Evolutionary conservation across 495 filamentous ascomycete genomes (phyloP), one percentile per base, ranked within the genome.

Genomic region (Neurospora sp.): DNA sequence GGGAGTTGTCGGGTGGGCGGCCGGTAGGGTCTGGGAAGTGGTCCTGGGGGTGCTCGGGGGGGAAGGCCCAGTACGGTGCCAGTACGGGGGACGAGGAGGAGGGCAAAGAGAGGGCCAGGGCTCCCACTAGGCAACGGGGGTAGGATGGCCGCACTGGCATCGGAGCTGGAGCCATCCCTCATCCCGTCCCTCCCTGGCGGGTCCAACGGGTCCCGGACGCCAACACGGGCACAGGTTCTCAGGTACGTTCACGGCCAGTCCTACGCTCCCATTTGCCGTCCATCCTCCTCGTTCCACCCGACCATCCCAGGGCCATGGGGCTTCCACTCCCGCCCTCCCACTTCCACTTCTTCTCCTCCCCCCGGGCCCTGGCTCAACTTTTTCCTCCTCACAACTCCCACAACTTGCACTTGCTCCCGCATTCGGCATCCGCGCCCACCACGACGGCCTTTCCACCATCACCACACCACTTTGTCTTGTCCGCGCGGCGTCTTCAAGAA

Each of bases 301-400:
- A 66, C 54, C 54, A 66, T 66, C 54, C 54, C 54, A 66, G 54
- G 12, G 27, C 54, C 54, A 80, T 81, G 79, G 79, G 78, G 81
- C 81, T 79, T 78, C 75, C 74, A 75, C 71, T 75, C 74, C 82
- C 82, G 80, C 80, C 81, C 81, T 81, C 81, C 82, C 81, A 80
- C 83, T 80, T 85, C 81, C 80, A 78, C 79, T 77, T 66, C 54
- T 66, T 66, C 77, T 74, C 78, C 78, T 76, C 76, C 75, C 72
- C 74, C 77, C 54, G 23, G 54, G 54, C 77, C 79, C 77, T 79
- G 77, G 78, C 76, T 76, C 75, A 78, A 78, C 75, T 77, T 82
- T 76, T 81, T 77, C 79, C 76, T 76, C 77, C 77, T 76, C 66
- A 44, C 38, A 44, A 31, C 73, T 42, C 42, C 27, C 35, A 54